Base-by-base conservation (phyloP, 116 monocot species). In the Zostera marina region DNA sequence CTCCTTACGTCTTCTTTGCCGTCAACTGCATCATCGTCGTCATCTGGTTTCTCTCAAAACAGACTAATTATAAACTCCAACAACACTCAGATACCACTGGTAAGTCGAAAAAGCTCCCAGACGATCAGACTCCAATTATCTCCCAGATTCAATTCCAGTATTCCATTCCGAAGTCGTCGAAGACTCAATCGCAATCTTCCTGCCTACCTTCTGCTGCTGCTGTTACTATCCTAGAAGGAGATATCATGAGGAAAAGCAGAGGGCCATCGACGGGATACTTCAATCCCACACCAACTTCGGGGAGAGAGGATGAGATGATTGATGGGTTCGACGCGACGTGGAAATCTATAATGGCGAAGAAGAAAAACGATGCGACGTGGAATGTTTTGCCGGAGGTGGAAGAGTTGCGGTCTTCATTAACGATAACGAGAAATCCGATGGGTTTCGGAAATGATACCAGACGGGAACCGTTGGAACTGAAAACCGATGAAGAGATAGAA, bases 241-340 rank as follows among this genome's bases (percentile, higher is more conserved):
- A 11, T 22, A 42, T 21, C 54, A 44, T 4, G 20, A 51, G 20
- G n/a, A 16, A 51, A 21, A 51, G 20, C 0, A 21, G 2, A 21
- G 49, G n/a, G n/a, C n/a, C 20, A 19, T 16, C 20, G 49, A 51
- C 15, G 7, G 9, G 20, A 51, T 5, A 19, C 12, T 8, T 8
- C 19, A 51, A 51, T 13, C 49, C 49, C 8, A 19, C 48, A 48
- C 48, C 16, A 9, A 3, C 17, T 10, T 19, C 20, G 20, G 49
- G 8, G 14, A 21, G 20, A 51, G 49, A 51, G 53, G 61, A 54
- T 24, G 63, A 32, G 11, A 58, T 41, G 43, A 65, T 51, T 53
- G 68, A 71, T 11, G 62, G 65, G 17, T 41, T 87, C 72, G 82
- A 82, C n/a, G 88, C 66, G 17, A 88, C 80, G 22, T 88, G 88